phyloP scores from a whole-genome alignment of 306 rosid genomes.

The Clitoria ternatea region DNA sequence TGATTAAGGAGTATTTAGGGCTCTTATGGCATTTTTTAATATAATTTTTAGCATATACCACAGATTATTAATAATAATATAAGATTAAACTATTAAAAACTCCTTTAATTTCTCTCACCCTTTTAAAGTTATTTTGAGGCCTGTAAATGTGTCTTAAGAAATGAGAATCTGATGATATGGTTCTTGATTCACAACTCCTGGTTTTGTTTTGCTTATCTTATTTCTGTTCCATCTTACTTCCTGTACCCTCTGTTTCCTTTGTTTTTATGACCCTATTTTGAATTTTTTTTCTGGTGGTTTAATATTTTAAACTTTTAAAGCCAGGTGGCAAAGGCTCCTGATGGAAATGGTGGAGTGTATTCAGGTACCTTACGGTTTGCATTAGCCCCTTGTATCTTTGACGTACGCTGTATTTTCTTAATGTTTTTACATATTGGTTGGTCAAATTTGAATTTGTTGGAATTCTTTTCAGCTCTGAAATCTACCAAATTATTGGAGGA shows the following conservation, averaged over 20 bases:
- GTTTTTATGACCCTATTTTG: constrained; percentile 19
- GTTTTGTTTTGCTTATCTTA: neutral
- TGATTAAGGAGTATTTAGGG: neutral
- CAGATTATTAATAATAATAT: neutral
- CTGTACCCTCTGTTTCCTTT: constrained; percentile 15
- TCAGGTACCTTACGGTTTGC: constrained; percentile 51
- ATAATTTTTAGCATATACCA: neutral
- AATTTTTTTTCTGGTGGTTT: constrained; percentile 18
- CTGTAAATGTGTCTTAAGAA: constrained; percentile 2
- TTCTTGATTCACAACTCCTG: neutral
- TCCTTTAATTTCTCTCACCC: neutral
- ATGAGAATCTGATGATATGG: neutral
- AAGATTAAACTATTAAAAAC: neutral
- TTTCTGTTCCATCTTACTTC: constrained; percentile 3
- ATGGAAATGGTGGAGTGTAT: constrained; percentile 97
- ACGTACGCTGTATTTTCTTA: constrained; percentile 3
- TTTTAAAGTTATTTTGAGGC: neutral
- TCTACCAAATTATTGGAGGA: constrained; percentile 78
- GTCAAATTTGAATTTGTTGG: neutral
- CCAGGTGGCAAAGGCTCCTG: constrained; percentile 98
- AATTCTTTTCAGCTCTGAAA: constrained; percentile 61
- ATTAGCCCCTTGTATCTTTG: neutral
- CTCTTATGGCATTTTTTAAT: neutral
- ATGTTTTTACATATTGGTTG: constrained; percentile 7
- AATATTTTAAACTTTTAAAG: constrained; percentile 38